Base-by-base conservation (phyloP, 306 rosid species). In the Dryas drummondii region DNA sequence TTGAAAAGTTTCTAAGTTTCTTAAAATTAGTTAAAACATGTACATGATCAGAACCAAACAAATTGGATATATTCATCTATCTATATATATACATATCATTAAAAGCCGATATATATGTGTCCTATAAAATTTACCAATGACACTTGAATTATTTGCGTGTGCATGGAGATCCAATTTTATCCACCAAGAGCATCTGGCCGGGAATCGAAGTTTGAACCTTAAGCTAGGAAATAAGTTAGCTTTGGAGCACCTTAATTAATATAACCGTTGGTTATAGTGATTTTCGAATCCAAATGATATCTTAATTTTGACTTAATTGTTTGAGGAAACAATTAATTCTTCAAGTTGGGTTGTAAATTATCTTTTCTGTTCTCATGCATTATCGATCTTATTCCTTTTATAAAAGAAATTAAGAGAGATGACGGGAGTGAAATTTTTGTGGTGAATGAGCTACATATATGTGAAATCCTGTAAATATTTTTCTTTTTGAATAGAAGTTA, bases 131-230 rank as follows among this genome's bases (percentile, higher is more conserved):
- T 15, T 49, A 32, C 12, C 26, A 4, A 48, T 68, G 57, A 14
- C 14, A 32, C 6, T 52, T 52, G 42, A 44, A 7, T 26, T 22
- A 66, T 48, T 1, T 67, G 57, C 15, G 19, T 44, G 70, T 55
- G 15, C 46, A 37, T 22, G 45, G 45, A 40, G 42, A 49, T 42
- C 26, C 42, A 16, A 55, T 71, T 63, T 71, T 72, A 44, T 52
- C 13, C 51, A 40, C 32, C 72, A 75, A 53, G 27, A 47, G 49
- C 66, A n/a, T 57, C 41, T 44, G 53, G 69, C 41, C n/a, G 53
- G 69, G 69, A 63, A 76, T 68, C 62, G 61, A 68, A 76, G 49
- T 76, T 46, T 63, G 63, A 53, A 49, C 51, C 55, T 56, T 72
- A 66, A 66, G 42, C 14, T 13, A 59, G 55, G 69, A 53, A 79